Conservation (phyloP, 2,329 filamentous ascomycete genomes). For the Fusarium aywerte region DNA sequence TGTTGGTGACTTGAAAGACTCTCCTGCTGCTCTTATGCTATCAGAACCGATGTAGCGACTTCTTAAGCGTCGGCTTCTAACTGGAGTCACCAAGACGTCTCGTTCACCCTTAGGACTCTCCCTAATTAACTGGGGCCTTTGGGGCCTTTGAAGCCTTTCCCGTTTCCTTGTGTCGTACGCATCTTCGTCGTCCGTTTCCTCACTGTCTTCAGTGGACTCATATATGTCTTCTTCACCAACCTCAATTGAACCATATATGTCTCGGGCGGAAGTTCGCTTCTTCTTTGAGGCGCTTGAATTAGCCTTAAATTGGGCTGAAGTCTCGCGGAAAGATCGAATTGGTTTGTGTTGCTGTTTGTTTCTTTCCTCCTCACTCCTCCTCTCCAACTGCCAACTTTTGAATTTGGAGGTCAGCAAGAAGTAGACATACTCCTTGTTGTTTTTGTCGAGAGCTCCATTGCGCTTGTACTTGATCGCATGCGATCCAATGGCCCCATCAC, state of each 20-base stretch:
- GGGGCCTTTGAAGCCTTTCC: not conserved
- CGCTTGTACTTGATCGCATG: not conserved
- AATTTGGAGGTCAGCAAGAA: not conserved
- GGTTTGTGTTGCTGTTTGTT: not conserved
- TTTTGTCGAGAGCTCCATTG: not conserved
- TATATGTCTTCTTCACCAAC: not conserved
- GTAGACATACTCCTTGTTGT: not conserved
- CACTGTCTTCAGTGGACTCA: too few relatives aligned
- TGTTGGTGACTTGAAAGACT: not conserved
- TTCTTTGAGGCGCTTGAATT: not conserved
- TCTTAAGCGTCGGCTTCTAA: not conserved
- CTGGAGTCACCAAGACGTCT: conserved; percentile 1
- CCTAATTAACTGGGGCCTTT: conserved; percentile 6
- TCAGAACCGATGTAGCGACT: not conserved
- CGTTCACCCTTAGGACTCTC: not conserved
- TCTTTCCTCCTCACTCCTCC: not conserved
- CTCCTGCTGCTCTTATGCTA: not conserved
- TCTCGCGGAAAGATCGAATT: not conserved
- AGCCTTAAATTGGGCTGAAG: not conserved
- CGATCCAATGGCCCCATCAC: not conserved
- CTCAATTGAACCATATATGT: too few relatives aligned
- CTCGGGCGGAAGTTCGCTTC: not conserved
- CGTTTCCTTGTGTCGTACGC: not conserved
- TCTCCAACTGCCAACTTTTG: not conserved
- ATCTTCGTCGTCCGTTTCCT: not conserved